phyloP scores from a whole-genome alignment of 2,329 filamentous ascomycete genomes.

The Amesomyces nigricolor region DNA sequence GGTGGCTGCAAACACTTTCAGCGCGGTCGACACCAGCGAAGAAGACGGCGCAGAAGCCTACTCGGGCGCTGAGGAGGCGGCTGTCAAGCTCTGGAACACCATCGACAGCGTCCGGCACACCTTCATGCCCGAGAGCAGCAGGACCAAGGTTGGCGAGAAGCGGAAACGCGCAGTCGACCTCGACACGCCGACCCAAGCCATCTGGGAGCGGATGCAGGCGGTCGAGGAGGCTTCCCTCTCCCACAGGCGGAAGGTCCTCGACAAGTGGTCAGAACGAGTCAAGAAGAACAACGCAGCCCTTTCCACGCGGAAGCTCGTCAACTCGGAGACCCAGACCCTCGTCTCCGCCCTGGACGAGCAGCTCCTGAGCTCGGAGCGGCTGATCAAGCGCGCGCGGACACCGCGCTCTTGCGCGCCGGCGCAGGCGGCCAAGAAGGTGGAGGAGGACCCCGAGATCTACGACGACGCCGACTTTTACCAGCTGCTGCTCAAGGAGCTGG shows the following conservation, averaged over 20 bases:
- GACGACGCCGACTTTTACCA: conserved; percentile 97
- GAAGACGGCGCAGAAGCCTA: conserved; percentile 48
- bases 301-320: conserved; percentile 51
- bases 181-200: conserved; percentile 54
- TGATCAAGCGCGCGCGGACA: conserved; percentile 62
- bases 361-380: conserved; percentile 58
- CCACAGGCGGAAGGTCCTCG: conserved; percentile 65
- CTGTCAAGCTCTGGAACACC: conserved; percentile 77
- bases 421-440: conserved; percentile 54
- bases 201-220: conserved; percentile 67
- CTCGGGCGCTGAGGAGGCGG: conserved; percentile 76
- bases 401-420: conserved; percentile 72
- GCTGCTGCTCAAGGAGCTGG: conserved; percentile 82
- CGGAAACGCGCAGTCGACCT: conserved; percentile 50
- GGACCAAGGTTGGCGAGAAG: conserved; percentile 52
- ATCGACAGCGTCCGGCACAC: conserved; percentile 64
- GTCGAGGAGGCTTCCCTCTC: conserved; percentile 56
- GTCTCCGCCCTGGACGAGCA: conserved; percentile 65
- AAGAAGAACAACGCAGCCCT: conserved; percentile 54
- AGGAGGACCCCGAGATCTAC: conserved; percentile 63
- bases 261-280: conserved; percentile 87
- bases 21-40: conserved; percentile 37
- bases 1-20: conserved; percentile 71
- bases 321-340: conserved; percentile 52
- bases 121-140: conserved; percentile 44